Conservation (phyloP, 306 rosid species). For the Astragalus glycyphyllos region DNA sequence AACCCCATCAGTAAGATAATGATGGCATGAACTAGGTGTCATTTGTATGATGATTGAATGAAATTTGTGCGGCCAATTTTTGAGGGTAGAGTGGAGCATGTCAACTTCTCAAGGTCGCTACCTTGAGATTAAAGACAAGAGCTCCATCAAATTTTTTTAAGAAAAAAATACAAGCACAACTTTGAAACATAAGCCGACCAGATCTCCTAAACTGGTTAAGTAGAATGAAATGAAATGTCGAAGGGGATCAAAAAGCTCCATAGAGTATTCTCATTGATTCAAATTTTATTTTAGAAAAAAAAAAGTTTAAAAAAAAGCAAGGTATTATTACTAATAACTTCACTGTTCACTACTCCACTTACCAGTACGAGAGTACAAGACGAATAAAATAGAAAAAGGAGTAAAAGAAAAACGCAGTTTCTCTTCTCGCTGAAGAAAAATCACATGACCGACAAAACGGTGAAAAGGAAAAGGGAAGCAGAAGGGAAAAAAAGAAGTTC, state of each 20-base stretch:
- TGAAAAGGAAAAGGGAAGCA: constrained; percentile 21
- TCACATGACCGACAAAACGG: constrained; percentile 42
- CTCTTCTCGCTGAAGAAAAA: constrained; percentile 36
- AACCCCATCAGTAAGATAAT: not conserved
- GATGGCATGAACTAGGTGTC: not conserved
- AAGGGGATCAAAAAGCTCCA: constrained; percentile 27
- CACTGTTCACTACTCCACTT: not conserved
- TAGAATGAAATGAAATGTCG: constrained; percentile 38
- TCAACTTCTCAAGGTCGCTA: not conserved
- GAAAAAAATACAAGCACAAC: not conserved
- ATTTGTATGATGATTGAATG: not conserved
- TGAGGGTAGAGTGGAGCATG: not conserved
- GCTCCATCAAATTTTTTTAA: not conserved
- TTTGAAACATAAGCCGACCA: constrained; percentile 23
- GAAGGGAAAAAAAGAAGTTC: constrained; percentile 17
- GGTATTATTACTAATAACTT: not conserved
- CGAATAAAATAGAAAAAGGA: constrained; percentile 23
- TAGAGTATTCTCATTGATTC: constrained; percentile 31
- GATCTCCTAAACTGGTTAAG: constrained; percentile 20
- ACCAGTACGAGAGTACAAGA: not conserved
- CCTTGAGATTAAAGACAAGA: not conserved
- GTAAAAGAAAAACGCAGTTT: constrained; percentile 11
- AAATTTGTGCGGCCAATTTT: constrained; percentile 7
- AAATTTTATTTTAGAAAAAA: not conserved
- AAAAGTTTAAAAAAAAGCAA: not conserved